These are phyloP conservation scores for Penicilliopsis zonata DNA, from an alignment of 495 filamentous ascomycete species.

Conservation along the genomic window DNA sequence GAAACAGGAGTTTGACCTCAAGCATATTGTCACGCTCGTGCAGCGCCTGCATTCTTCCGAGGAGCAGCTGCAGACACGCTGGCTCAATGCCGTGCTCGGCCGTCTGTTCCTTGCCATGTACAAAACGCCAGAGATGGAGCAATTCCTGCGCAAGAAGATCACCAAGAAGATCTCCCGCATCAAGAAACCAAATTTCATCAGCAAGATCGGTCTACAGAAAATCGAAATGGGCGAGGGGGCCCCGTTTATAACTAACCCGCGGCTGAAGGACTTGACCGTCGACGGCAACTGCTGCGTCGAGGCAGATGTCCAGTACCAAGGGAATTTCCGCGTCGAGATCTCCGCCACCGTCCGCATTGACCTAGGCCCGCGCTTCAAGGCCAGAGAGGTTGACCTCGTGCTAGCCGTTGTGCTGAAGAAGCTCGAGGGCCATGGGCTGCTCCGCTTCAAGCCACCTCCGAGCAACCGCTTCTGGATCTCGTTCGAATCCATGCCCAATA, in stretches of 20 bases:
- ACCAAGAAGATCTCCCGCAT: constrained; percentile 94
- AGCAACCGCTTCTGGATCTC: constrained; percentile 93
- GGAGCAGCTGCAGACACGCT: constrained; percentile 82
- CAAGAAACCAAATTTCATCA: constrained; percentile 82
- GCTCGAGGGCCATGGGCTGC: constrained; percentile 69
- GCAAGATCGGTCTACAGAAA: constrained; percentile 61
- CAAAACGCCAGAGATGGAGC: constrained; percentile 69
- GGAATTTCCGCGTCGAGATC: constrained; percentile 80
- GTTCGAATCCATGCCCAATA: constrained; percentile 82
- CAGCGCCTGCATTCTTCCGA: constrained; percentile 86
- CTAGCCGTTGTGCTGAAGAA: constrained; percentile 78
- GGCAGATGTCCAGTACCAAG: constrained; percentile 76
- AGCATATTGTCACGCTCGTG: constrained; percentile 75
- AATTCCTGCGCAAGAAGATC: constrained; percentile 70
- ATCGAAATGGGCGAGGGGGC: constrained; percentile 82
- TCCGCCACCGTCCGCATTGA: constrained; percentile 85
- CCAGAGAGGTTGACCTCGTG: constrained; percentile 77
- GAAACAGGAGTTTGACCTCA: constrained; percentile 67
- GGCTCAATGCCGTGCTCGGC: constrained; percentile 86
- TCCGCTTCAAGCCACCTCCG: constrained; percentile 87
- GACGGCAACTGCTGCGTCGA: constrained; percentile 82
- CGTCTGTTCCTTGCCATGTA: constrained; percentile 80
- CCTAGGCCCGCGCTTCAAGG: constrained; percentile 76
- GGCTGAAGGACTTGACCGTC: constrained; percentile 78
- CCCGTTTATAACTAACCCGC: constrained; percentile 80